Percentiles rank a stretch among this genome's conserved stretches.
Evolutionary conservation across 257 asterid genomes (phyloP).

Genomic region (Ballota nigra): DNA sequence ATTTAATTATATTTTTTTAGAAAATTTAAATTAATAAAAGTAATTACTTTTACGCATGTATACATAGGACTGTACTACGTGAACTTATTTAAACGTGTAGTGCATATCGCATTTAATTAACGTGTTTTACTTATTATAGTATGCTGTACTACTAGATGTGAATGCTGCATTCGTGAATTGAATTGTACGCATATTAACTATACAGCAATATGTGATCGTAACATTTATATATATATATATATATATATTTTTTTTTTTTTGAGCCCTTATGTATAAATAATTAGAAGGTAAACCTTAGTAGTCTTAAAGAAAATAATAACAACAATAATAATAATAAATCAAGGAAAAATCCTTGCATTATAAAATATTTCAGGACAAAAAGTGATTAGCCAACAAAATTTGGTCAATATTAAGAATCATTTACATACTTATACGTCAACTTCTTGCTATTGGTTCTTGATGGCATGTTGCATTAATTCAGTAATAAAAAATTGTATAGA

Average conservation of each 20-base stretch:
- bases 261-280: too few relatives aligned
- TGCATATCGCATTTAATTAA: neutral
- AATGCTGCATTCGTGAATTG: neutral
- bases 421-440: neutral
- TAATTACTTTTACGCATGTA: neutral
- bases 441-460: conserved; percentile 16
- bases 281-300: neutral
- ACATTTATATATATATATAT: too few relatives aligned
- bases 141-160: neutral
- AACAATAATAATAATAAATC: neutral
- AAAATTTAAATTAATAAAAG: too few relatives aligned
- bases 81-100: neutral
- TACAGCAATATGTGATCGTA: neutral
- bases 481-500: neutral
- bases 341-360: neutral
- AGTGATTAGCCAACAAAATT: conserved; percentile 23
- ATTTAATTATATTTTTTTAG: neutral
- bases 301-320: neutral
- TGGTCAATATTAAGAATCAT: conserved; percentile 2
- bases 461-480: neutral
- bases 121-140: neutral
- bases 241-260: too few relatives aligned
- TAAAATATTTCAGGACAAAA: neutral
- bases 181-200: neutral
- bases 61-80: neutral